Base-by-base conservation (phyloP, 805 yeast genomes). In the Suhomyces vadensis region DNA sequence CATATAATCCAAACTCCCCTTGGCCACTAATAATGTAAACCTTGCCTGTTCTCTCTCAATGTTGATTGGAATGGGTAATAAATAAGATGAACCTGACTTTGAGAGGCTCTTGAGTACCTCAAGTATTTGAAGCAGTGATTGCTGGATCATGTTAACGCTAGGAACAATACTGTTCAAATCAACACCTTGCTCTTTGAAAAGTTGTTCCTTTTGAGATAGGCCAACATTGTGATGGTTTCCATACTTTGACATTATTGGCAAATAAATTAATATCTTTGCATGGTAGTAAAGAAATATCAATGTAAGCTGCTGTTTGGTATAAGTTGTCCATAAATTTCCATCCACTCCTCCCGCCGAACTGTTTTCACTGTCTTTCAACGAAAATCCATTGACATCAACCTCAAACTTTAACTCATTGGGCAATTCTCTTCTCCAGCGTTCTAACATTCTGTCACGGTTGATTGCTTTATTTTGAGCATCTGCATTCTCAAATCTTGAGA, bases 1-100 rank as follows among this genome's bases (percentile, higher is more conserved):
- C 2, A 87, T 82, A 58, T 87, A 88, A 50, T 89, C 96, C 44
- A 90, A 68, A 0, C 89, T 79, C 11, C 95, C 90, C 41, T 80
- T 79, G 0, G 90, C 88, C 21, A 83, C 85, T 37, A 85, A 54
- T 23, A 86, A 66, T 0, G 85, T 73, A 50, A 83, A 74, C 38
- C 89, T 67, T 2, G 87, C 81, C 54, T 78, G 80, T 48, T 83
- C 80, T 48, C 89, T 63, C 0, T 85, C 69, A 7, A 79, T 63
- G 50, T 83, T 84, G 37, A 83, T 60, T 0, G 94, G 91, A 9
- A 85, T 60, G 0, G 91, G 85, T 7, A 84, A 57, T 35, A 78
- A 69, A 44, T 59, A 68, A n/a, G 73, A 66, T 11, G 71, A 54
- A 1, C 75, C 53, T 21, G 65, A 63, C 22, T 52, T 46, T 5